These are phyloP conservation scores for Fusarium aywerte DNA, from an alignment of 2,329 filamentous ascomycete species.

Conservation along the genomic window DNA sequence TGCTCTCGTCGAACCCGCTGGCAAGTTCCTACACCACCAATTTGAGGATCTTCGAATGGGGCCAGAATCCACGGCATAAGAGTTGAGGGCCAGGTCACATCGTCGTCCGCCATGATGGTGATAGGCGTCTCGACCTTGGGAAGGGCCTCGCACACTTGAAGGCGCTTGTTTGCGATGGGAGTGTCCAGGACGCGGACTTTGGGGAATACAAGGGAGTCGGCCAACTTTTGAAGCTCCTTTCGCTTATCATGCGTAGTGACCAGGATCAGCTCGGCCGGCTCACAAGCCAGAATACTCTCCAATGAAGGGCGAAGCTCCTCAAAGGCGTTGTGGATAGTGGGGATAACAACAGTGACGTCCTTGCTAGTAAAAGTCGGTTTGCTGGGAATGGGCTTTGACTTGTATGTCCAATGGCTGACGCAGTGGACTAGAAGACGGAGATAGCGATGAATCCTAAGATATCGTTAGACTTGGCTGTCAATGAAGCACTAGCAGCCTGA, in stretches of 20 bases:
- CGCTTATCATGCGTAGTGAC: conserved; percentile 88
- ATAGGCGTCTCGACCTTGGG: conserved; percentile 85
- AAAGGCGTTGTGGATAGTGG: conserved; percentile 88
- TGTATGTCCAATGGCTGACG: conserved; percentile 86
- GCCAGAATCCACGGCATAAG: conserved; percentile 92
- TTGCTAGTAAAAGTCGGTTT: conserved; percentile 82
- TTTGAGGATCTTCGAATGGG: conserved; percentile 84
- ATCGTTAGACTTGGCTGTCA: conserved; percentile 31
- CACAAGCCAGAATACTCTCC: conserved; percentile 76
- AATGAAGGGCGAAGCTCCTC: conserved; percentile 86
- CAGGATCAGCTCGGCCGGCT: conserved; percentile 79
- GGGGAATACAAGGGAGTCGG: conserved; percentile 66
- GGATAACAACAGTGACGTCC: conserved; percentile 94
- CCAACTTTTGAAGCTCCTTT: conserved; percentile 73
- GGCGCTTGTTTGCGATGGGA: conserved; percentile 90
- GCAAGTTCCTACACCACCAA: conserved; percentile 92
- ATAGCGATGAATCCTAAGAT: conserved; percentile 83
- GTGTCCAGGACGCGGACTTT: conserved; percentile 80
- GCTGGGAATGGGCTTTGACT: conserved; percentile 82
- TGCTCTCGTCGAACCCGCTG: conserved; percentile 82
- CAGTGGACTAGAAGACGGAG: conserved; percentile 85
- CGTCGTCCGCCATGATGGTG: conserved; percentile 94
- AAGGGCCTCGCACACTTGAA: conserved; percentile 91
- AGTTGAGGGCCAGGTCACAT: conserved; percentile 90
- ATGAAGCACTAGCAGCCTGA: background rate